Evolutionary conservation across 805 yeast species (phyloP).

Genomic region (Lipomyces mesembrius): DNA sequence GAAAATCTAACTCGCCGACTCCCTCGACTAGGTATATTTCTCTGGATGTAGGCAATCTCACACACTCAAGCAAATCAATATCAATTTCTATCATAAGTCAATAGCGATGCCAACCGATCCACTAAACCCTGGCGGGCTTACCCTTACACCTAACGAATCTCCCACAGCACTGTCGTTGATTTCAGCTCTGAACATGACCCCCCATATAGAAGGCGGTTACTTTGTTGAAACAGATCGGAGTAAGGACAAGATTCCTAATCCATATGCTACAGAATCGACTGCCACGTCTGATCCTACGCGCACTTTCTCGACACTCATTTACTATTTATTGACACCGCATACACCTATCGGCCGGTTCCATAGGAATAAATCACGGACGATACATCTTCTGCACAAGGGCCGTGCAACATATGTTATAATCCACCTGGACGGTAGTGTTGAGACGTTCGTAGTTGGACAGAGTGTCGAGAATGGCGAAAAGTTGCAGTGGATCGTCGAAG

Average conservation of each 20-base stretch:
- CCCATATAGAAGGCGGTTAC: conserved; percentile 63
- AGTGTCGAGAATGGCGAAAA: conserved; percentile 53
- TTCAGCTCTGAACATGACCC: conserved; percentile 46
- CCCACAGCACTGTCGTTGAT: conserved; percentile 45
- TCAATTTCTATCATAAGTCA: not conserved
- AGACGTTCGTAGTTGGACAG: conserved; percentile 57
- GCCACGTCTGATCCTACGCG: conserved; percentile 40
- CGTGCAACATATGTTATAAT: conserved; percentile 60
- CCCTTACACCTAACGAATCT: conserved; percentile 35
- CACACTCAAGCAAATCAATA: not conserved
- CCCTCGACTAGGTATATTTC: too few species aligned
- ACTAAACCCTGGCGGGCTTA: conserved; percentile 18
- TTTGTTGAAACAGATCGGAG: conserved; percentile 62
- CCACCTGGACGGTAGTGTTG: conserved; percentile 56
- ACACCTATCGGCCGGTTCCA: conserved; percentile 59
- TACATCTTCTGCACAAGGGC: conserved; percentile 61
- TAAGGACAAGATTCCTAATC: conserved; percentile 50
- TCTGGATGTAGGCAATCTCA: too few species aligned
- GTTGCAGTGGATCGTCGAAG: conserved; percentile 68
- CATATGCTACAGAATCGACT: conserved; percentile 40
- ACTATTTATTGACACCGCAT: conserved; percentile 57
- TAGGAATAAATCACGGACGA: conserved; percentile 56
- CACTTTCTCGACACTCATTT: conserved; percentile 57
- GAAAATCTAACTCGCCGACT: too few species aligned
- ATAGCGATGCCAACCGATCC: not conserved